Evolutionary conservation across 768 basidiomycete species (phyloP), one percentile per base, ranked within the genome.

Genomic region (Psilocybe subaeruginosa): DNA sequence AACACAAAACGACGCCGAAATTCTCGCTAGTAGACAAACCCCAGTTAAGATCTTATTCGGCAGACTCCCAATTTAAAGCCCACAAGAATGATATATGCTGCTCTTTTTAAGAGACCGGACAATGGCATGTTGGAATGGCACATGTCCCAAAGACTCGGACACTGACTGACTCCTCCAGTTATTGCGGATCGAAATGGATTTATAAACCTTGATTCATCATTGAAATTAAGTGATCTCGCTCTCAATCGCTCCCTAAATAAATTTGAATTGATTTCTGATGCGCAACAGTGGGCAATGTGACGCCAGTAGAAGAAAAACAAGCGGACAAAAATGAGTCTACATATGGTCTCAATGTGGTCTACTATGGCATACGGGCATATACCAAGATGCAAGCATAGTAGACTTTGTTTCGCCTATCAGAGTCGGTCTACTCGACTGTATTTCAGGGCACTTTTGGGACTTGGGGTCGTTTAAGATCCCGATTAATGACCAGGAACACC

Each of bases 101-200:
- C 31, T 53, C 51, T n/a, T 53, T 33, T 37, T 53, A 33, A 37
- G 17, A 53, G 51, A 53, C 51, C 51, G 51, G 51, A 51, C 49
- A 27, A 51, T 51, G 30, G 27, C 27, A 31, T 51, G 30, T 27
- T 16, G 29, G 51, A 11, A 53, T 33, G 30, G 27, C 17, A 53
- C 6, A n/a, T 30, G 30, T 51, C 27, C 33, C 16, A n/a, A 9
- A 49, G 29, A 16, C 33, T 35, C 51, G 11, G 16, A 29, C 29
- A 30, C 30, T 6, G n/a, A 19, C n/a, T 53, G 31, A 35, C 31
- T 37, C 51, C 11, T 33, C 14, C 29, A 14, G 49, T 14, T 11
- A 43, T 43, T 5, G 14, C 41, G 14, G 41, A 43, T 43, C 41
- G 41, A 43, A 43, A 43, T 43, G 41, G 41, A 43, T 8, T 14